Evolutionary conservation across 148 eudicot species (phyloP).

Genomic region (Rhododendron williamsianum): DNA sequence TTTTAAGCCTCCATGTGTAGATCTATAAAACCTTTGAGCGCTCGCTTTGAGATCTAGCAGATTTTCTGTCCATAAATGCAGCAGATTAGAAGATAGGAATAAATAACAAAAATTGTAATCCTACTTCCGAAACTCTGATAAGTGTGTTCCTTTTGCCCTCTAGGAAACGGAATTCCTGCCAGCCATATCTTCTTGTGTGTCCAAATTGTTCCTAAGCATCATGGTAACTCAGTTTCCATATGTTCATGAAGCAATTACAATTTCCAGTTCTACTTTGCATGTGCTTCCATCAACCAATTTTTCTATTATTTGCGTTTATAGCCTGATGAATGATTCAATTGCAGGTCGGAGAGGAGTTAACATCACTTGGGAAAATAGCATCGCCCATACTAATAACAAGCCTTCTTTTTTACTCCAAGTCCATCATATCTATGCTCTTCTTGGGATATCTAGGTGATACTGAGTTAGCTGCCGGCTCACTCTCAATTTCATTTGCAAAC

Average conservation of each 20-base stretch:
- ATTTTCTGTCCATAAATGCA: not conserved
- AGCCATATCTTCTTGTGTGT: not conserved
- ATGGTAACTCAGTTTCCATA: constrained; percentile 4
- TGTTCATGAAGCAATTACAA: not conserved
- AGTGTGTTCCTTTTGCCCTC: not conserved
- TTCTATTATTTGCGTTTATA: not conserved
- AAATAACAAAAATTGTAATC: not conserved
- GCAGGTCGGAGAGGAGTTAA: constrained; percentile 27
- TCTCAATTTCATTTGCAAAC: constrained; percentile 35
- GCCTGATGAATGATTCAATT: constrained; percentile 1
- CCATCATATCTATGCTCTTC: constrained; percentile 32
- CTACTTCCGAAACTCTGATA: not conserved
- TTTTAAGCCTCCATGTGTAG: not conserved
- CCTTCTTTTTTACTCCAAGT: constrained; percentile 22
- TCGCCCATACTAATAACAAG: constrained; percentile 21
- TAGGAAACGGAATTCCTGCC: not conserved
- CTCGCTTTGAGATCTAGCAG: not conserved
- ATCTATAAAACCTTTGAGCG: not conserved
- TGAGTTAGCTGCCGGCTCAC: constrained; percentile 36
- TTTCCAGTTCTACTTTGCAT: constrained; percentile 8
- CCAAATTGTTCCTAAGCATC: not conserved
- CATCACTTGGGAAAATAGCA: constrained; percentile 14
- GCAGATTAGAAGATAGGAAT: not conserved
- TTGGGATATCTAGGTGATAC: constrained; percentile 30
- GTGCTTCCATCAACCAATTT: not conserved